Evolutionary conservation across 176 grass and related monocot genomes (phyloP), one percentile per base, ranked within the genome.

Genomic region (Triticum dicoccoides): DNA sequence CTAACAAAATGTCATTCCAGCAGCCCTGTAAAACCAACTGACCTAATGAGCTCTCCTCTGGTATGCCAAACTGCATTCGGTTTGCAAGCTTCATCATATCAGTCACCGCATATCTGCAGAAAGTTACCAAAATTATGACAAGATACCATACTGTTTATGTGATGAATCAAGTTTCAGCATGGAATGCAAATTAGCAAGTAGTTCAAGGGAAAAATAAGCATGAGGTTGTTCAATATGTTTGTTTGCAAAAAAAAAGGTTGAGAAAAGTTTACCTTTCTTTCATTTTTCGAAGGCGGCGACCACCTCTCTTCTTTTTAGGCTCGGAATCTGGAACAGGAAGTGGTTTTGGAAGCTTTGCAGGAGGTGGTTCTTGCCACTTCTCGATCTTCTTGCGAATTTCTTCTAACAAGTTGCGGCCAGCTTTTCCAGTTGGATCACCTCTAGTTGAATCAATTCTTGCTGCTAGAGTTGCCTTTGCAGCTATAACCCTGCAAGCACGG

Each of bases 31-130:
- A 86, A 0, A 61, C 17, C 32, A 67, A 86, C 91, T 88, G 52
- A 98, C 96, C 93, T 84, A 98, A 86, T 78, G 93, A 98, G 34
- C 93, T 98, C 82, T 98, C 96, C 79, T 98, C 93, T 69, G 91
- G 84, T 49, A 93, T 82, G 4, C 96, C 96, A 84, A 95, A 98
- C 79, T 91, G 93, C 93, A 98, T 95, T 18, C 86, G 86, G 33
- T 95, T 98, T 14, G 89, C 91, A 84, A 92, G 91, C 90, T 98
- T 98, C 96, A 90, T 95, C 90, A 95, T 90, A 80, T 95, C 93
- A 15, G 93, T 94, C 23, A 91, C 82, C 0, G 96, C 93, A 92
- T 98, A 98, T 84, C 96, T 98, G 88, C 81, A 83, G 32, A 86
- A 73, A 70, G 33, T 65, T 75, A 1, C 68, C 9, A 73, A 29